Conservation (phyloP, 371 early-diverging fungal species). For the Fennellomyces sp. region DNA sequence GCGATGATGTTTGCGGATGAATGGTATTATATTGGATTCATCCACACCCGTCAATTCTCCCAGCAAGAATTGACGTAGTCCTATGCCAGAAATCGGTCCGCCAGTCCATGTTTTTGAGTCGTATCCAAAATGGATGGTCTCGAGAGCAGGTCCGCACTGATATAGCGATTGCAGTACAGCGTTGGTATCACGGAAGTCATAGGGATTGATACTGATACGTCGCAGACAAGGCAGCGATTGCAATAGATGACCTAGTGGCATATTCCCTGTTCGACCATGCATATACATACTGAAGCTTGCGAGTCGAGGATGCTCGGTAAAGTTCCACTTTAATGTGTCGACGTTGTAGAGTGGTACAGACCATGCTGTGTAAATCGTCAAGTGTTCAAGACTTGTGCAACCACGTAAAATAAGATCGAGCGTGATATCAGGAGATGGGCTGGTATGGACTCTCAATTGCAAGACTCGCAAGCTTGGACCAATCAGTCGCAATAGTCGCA, state of each 20-base stretch:
- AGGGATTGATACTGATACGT: neutral
- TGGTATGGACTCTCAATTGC: neutral
- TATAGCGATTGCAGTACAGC: neutral
- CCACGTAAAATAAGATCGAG: neutral
- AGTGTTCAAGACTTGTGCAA: neutral
- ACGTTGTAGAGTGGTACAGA: neutral
- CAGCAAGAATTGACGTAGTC: neutral
- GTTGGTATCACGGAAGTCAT: neutral
- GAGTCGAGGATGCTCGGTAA: neutral
- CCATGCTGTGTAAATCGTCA: neutral
- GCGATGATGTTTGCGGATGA: neutral
- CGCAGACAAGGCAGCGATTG: neutral
- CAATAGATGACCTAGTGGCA: neutral
- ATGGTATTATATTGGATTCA: neutral
- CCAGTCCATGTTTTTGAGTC: neutral
- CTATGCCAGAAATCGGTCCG: too few relatives aligned
- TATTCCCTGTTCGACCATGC: neutral
- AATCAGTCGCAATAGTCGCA: neutral
- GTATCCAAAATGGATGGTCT: neutral
- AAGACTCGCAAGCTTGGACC: neutral
- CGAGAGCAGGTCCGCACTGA: neutral
- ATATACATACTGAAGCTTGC: neutral
- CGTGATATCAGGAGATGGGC: neutral
- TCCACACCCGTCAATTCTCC: neutral
- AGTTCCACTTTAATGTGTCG: too few relatives aligned